Evolutionary conservation across 768 basidiomycete species (phyloP).

Genomic region (Suillus lakei): DNA sequence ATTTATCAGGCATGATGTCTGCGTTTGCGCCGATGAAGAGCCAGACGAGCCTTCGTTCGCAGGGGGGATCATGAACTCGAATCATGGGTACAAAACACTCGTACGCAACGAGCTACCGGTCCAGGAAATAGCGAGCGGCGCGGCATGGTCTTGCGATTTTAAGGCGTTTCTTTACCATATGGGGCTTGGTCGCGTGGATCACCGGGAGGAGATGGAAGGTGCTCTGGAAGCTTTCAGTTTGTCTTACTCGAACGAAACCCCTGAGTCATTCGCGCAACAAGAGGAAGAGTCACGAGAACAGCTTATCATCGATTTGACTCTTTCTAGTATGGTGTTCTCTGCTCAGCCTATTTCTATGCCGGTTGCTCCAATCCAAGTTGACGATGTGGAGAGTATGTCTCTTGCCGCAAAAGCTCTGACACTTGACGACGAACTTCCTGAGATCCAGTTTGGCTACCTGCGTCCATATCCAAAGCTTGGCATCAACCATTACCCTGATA

Average conservation of each 20-base stretch:
- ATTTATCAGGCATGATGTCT: constrained; percentile 60
- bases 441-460: constrained; percentile 65
- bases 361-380: constrained; percentile 26
- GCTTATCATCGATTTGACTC: constrained; percentile 62
- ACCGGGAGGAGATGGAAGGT: constrained; percentile 41
- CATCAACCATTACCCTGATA: constrained; percentile 32
- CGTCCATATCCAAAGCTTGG: constrained; percentile 47
- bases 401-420: constrained; percentile 54
- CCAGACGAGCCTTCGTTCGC: constrained; percentile 49
- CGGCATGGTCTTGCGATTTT: constrained; percentile 62
- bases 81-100: constrained; percentile 57
- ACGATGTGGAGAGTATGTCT: constrained; percentile 59
- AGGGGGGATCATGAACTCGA: constrained; percentile 53
- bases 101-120: constrained; percentile 50
- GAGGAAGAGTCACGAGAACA: constrained; percentile 64
- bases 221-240: constrained; percentile 51
- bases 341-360: constrained; percentile 42
- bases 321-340: constrained; percentile 64
- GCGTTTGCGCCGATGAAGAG: constrained; percentile 57
- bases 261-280: constrained; percentile 45
- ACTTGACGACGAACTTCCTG: constrained; percentile 58
- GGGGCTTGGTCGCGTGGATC: constrained; percentile 40
- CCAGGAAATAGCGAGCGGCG: constrained; percentile 40
- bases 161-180: constrained; percentile 47
- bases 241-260: constrained; percentile 38